Evolutionary conservation across 768 basidiomycete genomes (phyloP), one percentile per base, ranked within the genome.

Genomic region (Erythrobasidium yunnanense): DNA sequence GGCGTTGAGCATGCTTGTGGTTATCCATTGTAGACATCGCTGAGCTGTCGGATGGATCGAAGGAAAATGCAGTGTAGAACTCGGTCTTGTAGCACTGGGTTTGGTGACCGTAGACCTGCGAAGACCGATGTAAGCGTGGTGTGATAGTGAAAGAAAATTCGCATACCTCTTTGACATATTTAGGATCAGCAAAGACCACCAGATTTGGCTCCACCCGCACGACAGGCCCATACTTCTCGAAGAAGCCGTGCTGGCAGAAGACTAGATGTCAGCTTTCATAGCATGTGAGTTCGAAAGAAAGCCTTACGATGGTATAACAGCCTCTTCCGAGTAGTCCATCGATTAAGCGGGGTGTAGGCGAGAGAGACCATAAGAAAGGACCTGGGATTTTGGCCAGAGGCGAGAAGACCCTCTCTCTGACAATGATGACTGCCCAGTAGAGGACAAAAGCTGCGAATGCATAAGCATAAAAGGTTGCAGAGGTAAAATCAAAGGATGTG

Each of bases 21-120:
- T 54, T 54, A 27, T 54, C 52, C 52, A 54, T 54, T 6, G 34
- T 54, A n/a, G 52, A 18, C 52, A 54, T 54, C 15, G 52, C 34
- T n/a, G 52, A 25, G 20, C 29, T 52, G 52, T 6, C 52, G 6
- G 52, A 4, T 50, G 5, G 6, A 27, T 29, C 18, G 29, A 54
- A 54, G 22, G 52, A 29, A 27, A 54, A 54, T n/a, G n/a, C 52
- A 13, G n/a, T 18, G 52, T 54, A 54, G 20, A n/a, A n/a, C n/a
- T n/a, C n/a, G n/a, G n/a, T n/a, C n/a, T n/a, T n/a, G n/a, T n/a
- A n/a, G n/a, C 29, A 54, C 52, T 54, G 20, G 11, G 50, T 20
- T 52, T 15, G 42, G 29, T 52, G 11, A 52, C 29, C n/a, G n/a
- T n/a, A n/a, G n/a, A n/a, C n/a, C n/a, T n/a, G n/a, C n/a, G n/a